Conservation (phyloP, 2,329 filamentous ascomycete genomes). For the Ceratocystis cacaofunesta region DNA sequence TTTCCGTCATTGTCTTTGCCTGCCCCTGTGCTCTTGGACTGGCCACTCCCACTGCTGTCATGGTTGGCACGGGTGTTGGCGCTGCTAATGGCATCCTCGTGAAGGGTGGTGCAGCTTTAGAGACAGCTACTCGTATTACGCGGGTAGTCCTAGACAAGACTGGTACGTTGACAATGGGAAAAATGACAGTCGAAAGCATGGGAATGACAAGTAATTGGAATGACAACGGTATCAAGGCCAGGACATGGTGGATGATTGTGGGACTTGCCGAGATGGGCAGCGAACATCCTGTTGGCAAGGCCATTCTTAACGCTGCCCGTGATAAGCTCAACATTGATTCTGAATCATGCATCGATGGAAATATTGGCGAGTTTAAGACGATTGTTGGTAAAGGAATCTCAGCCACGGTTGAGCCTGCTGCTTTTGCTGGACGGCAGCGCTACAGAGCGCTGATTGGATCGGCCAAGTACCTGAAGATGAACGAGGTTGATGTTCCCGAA, state of each 20-base stretch:
- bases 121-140: slow-evolving; percentile 78
- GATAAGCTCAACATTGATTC: slow-evolving; percentile 55
- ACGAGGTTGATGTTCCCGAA: slow-evolving; percentile 50
- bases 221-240: slow-evolving; percentile 49
- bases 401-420: slow-evolving; percentile 58
- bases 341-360: slow-evolving; percentile 67
- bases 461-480: slow-evolving; percentile 57
- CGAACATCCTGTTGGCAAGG: slow-evolving; percentile 90
- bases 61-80: slow-evolving; percentile 96
- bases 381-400: slow-evolving; percentile 73
- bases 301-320: slow-evolving; percentile 63
- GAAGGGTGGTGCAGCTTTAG: slow-evolving; percentile 84
- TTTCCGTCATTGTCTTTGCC: slow-evolving; percentile 95
- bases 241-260: slow-evolving; percentile 89
- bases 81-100: slow-evolving; percentile 95
- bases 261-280: slow-evolving; percentile 91
- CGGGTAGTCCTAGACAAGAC: slow-evolving; percentile 93
- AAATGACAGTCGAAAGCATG: slow-evolving; percentile 75
- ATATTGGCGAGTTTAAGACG: slow-evolving; percentile 70
- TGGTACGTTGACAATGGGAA: slow-evolving; percentile 82
- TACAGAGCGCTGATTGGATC: slow-evolving; percentile 80
- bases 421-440: slow-evolving; percentile 34
- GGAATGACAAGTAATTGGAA: slow-evolving; percentile 56
- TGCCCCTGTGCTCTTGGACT: slow-evolving; percentile 94
- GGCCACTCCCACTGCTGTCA: slow-evolving; percentile 90